phyloP scores from a whole-genome alignment of 345 rosid species.

The Psidium guajava region DNA sequence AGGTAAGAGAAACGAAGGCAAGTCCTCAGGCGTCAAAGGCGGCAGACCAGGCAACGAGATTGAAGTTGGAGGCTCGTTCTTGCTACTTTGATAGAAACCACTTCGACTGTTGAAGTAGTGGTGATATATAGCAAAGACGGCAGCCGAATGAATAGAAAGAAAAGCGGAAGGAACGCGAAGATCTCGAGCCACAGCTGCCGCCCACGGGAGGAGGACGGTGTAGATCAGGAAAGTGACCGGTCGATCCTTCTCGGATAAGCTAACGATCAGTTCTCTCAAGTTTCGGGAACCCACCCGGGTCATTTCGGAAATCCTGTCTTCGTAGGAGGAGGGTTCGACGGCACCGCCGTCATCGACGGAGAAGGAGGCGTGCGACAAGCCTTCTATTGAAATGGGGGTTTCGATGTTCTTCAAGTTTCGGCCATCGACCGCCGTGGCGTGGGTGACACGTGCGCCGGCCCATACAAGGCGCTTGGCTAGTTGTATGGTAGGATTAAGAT shows the following conservation, averaged over 20 bases:
- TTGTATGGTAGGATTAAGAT: slow-evolving; percentile 49
- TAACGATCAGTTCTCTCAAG: slow-evolving; percentile 19
- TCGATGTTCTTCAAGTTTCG: slow-evolving; percentile 28
- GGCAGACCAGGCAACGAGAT: slow-evolving; percentile 42
- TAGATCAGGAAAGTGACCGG: slow-evolving; percentile 30
- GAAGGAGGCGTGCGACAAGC: slow-evolving; percentile 31
- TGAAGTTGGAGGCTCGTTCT: neutral
- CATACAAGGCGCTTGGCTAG: slow-evolving; percentile 48
- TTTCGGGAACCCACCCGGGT: slow-evolving; percentile 8
- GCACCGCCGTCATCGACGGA: slow-evolving; percentile 52
- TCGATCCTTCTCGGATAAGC: neutral
- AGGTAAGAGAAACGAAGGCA: slow-evolving; percentile 43
- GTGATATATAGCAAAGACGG: slow-evolving; percentile 38
- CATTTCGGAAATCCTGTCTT: neutral
- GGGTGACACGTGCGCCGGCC: slow-evolving; percentile 39
- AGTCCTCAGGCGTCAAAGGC: slow-evolving; percentile 17
- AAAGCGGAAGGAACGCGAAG: slow-evolving; percentile 22
- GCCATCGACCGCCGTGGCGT: slow-evolving; percentile 14
- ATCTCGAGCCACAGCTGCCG: slow-evolving; percentile 29
- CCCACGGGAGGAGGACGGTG: slow-evolving; percentile 52
- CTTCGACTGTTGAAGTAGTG: slow-evolving; percentile 28
- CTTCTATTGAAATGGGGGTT: slow-evolving; percentile 8
- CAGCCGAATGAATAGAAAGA: slow-evolving; percentile 58
- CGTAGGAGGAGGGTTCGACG: slow-evolving; percentile 8
- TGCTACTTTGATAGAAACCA: slow-evolving; percentile 4